Base-by-base conservation (phyloP, 1,284 basidiomycete species). In the Golubevia pallescens region DNA sequence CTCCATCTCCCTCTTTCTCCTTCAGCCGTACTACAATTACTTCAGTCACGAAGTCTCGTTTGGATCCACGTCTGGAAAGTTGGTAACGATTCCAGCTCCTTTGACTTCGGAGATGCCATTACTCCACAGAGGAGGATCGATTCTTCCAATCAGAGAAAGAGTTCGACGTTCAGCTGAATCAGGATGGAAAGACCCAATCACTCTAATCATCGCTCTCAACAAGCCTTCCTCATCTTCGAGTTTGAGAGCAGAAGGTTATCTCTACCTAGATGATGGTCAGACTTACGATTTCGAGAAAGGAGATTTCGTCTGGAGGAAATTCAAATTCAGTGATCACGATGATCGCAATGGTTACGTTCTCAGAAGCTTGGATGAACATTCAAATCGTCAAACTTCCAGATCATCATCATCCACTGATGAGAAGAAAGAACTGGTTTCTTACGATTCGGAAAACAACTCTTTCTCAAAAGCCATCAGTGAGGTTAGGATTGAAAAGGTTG, bases 191-290 rank as follows among this genome's bases (percentile, higher is more conserved):
- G 97, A 99, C 85, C 97, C 97, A 0, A 93, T 97, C 88, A 98
- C 95, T 0, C 89, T 99, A 51, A 90, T 92, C 66, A 88, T 97
- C 23, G 93, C 94, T 0, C 87, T 97, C 20, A 89, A 90, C 86
- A 90, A 90, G 64, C 82, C 88, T 2, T 90, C 90, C 23, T 81
- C 75, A 16, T 13, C 19, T 6, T 57, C 61, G 8, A 60, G 48
- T 14, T 54, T 77, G 1, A 62, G 73, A 2, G 95, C 95, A 0
- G 81, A 83, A 1, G 96, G 96, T 42, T 92, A 95, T 83, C 88
- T 99, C 51, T 99, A 99, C 87, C 89, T 97, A 63, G 97, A 99
- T 85, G 97, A 99, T 78, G 96, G 97, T 5, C 92, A 93, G 71
- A 91, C 92, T 0, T 98, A 91, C 86, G 88, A 89, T 1, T 91